Evolutionary conservation across 495 filamentous ascomycete species (phyloP).

Genomic region (Tuber aestivum): DNA sequence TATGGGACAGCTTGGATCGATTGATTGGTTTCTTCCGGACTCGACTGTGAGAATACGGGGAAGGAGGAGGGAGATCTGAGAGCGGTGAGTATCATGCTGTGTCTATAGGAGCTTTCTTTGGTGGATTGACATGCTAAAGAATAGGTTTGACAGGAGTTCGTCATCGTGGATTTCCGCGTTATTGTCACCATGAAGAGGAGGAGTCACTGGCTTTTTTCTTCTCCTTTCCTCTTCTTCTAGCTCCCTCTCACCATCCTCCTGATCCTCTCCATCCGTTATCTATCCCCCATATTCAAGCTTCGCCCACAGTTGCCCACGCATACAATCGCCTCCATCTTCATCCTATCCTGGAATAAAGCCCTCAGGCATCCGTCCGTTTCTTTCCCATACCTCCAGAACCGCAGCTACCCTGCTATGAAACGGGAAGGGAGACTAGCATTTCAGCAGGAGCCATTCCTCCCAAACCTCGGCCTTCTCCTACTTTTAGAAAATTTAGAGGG

Average conservation of each 20-base stretch:
- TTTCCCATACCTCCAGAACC: not conserved
- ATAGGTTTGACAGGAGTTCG: not conserved
- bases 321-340: not conserved
- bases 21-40: not conserved
- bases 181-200: not conserved
- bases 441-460: not conserved
- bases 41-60: not conserved
- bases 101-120: not conserved
- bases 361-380: not conserved
- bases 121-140: not conserved
- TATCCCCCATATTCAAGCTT: not conserved
- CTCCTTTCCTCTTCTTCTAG: not conserved
- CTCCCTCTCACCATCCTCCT: not conserved
- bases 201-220: not conserved
- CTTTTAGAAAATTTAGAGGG: not conserved
- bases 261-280: not conserved
- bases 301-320: not conserved
- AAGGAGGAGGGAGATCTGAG: not conserved
- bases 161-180: not conserved
- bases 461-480: not conserved
- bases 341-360: not conserved
- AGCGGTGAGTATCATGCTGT: not conserved
- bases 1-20: not conserved
- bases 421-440: not conserved
- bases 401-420: not conserved